These are phyloP conservation scores for Glaciozyma martinii DNA, from an alignment of 768 basidiomycete species.

Conservation along the genomic window DNA sequence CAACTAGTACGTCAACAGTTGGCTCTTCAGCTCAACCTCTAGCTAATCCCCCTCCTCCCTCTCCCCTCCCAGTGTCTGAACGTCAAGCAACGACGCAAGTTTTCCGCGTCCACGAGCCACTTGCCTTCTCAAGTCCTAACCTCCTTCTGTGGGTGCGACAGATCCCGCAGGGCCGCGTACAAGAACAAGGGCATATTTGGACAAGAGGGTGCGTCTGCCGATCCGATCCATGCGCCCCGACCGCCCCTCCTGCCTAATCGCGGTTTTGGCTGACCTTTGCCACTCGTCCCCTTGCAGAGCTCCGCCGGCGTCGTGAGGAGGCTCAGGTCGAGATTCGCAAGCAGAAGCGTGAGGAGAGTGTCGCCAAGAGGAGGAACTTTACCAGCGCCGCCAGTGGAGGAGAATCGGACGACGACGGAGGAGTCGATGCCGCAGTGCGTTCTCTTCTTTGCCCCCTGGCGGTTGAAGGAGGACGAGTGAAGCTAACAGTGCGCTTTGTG, in stretches of 20 bases:
- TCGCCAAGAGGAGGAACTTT: slow-evolving; percentile 84
- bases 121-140: neutral
- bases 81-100: slow-evolving; percentile 1
- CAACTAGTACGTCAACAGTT: too few relatives aligned
- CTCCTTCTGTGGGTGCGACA: neutral
- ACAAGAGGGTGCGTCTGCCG: slow-evolving; percentile 47
- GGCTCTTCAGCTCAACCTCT: neutral
- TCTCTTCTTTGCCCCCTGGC: slow-evolving; percentile 31
- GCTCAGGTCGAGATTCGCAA: slow-evolving; percentile 98
- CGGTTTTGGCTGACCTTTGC: neutral
- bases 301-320: slow-evolving; percentile 92
- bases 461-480: neutral
- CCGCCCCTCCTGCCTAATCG: neutral
- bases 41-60: neutral
- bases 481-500: slow-evolving; percentile 39
- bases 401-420: slow-evolving; percentile 88
- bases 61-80: neutral
- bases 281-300: slow-evolving; percentile 46
- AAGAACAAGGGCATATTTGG: slow-evolving; percentile 85
- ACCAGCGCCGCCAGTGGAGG: slow-evolving; percentile 56
- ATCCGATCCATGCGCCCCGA: neutral
- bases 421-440: slow-evolving; percentile 68
- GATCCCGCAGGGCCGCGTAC: slow-evolving; percentile 51
- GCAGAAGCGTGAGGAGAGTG: slow-evolving; percentile 97
- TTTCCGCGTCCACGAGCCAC: neutral